Evolutionary conservation across 441 rosid genomes (phyloP).

Genomic region (Erodium moschatum): DNA sequence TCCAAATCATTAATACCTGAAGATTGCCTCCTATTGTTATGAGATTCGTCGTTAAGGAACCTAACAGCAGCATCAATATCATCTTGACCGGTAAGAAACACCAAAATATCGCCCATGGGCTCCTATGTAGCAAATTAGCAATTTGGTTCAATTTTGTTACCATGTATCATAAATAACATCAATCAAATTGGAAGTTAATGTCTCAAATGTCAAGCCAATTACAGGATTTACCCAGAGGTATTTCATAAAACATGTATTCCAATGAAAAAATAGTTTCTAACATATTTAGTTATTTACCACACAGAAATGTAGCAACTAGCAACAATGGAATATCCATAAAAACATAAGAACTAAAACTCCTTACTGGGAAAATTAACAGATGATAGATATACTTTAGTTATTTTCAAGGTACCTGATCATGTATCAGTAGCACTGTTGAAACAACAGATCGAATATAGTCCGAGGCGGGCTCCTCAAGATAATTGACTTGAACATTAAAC

Average conservation of each 20-base stretch:
- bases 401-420: constrained; percentile 55
- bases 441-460: constrained; percentile 73
- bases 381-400: constrained; percentile 2
- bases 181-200: background rate
- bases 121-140: constrained; percentile 42
- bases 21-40: constrained; percentile 43
- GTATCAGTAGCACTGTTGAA: constrained; percentile 63
- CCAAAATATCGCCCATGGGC: constrained; percentile 79
- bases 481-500: constrained; percentile 70
- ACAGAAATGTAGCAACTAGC: background rate
- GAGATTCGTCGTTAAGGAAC: constrained; percentile 70
- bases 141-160: background rate
- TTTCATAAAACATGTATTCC: background rate
- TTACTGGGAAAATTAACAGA: background rate
- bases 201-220: background rate
- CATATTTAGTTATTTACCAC: background rate
- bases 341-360: background rate
- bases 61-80: constrained; percentile 70
- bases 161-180: background rate
- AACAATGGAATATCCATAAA: constrained; percentile 9
- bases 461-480: constrained; percentile 75
- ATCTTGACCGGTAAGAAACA: constrained; percentile 95
- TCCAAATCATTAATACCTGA: constrained; percentile 39
- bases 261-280: background rate
- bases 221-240: background rate